Percentiles rank a stretch among this genome's conserved stretches.
phyloP scores from a whole-genome alignment of 2,329 filamentous ascomycete species.

The Mycosphaerelloides madeirae region DNA sequence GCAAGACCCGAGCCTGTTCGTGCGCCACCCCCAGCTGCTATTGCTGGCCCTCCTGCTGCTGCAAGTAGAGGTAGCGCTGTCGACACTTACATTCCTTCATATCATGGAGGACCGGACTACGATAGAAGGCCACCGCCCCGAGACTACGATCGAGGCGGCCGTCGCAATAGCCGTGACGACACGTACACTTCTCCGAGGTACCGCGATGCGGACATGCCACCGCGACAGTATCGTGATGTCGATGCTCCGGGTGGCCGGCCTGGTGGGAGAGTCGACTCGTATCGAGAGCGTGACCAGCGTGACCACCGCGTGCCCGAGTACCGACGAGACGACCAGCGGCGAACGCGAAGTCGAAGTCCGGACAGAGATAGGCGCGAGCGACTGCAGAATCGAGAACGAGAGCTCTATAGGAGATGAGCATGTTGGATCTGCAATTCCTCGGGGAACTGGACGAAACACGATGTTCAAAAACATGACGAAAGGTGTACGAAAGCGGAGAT shows the following conservation, averaged over 20 bases:
- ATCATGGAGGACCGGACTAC: conserved; percentile 23
- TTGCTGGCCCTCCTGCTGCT: conserved; percentile 10
- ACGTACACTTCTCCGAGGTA: conserved; percentile 14
- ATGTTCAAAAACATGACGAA: too few species aligned
- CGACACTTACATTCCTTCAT: conserved; percentile 46
- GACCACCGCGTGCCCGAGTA: conserved; percentile 18
- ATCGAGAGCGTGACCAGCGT: conserved; percentile 17
- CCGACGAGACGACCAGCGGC: conserved; percentile 23
- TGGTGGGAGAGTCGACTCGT: not conserved
- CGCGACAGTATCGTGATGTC: conserved; percentile 20
- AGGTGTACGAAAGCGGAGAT: too few species aligned
- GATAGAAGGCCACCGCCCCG: conserved; percentile 10
- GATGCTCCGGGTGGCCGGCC: conserved; percentile 12
- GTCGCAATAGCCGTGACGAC: conserved; percentile 20
- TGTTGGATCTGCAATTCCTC: too few species aligned
- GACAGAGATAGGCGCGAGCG: conserved; percentile 27
- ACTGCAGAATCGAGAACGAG: conserved; percentile 34
- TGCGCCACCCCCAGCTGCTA: conserved; percentile 9
- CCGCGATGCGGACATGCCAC: conserved; percentile 21
- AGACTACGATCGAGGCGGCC: conserved; percentile 18
- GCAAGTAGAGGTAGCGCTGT: conserved; percentile 19
- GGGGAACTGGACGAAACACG: not conserved
- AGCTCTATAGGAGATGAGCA: conserved; percentile 24
- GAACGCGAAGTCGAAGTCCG: conserved; percentile 30
- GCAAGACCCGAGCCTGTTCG: conserved; percentile 32